Percentiles rank a stretch among this genome's conserved stretches.
These are phyloP conservation scores for Aspergillus pseudoviridinutans DNA, from an alignment of 2,329 filamentous ascomycete species.

Conservation along the genomic window DNA sequence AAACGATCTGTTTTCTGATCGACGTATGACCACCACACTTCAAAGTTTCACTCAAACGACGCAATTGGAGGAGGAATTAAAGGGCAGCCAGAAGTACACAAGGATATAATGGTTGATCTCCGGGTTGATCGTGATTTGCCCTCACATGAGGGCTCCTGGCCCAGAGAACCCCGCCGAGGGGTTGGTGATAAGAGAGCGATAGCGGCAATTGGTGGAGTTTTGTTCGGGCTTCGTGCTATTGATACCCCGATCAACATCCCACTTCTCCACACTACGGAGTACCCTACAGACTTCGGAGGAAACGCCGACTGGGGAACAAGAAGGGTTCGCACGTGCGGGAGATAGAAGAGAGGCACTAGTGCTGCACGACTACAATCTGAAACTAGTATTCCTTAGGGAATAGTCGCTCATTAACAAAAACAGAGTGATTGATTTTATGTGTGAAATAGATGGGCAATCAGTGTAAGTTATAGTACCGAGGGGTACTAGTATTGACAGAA, in stretches of 20 bases:
- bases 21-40: neutral
- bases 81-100: neutral
- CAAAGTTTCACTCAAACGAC: neutral
- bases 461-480: neutral
- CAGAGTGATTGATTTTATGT: neutral
- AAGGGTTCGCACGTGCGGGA: neutral
- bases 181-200: slow-evolving; percentile 17
- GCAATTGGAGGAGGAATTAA: neutral
- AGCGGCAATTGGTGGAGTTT: slow-evolving; percentile 14
- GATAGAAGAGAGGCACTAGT: too few relatives aligned
- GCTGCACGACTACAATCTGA: neutral
- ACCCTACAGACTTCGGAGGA: neutral
- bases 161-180: slow-evolving; percentile 5
- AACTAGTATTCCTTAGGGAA: too few relatives aligned
- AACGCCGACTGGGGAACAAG: neutral
- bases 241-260: slow-evolving; percentile 25
- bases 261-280: slow-evolving; percentile 17
- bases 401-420: neutral
- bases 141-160: neutral
- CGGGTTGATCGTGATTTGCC: neutral
- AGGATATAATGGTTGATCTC: neutral
- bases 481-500: slow-evolving; percentile 2
- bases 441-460: neutral
- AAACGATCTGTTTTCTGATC: neutral
- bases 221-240: slow-evolving; percentile 26